These are phyloP conservation scores for Alopecurus myosuroides DNA, from an alignment of 176 grass and related monocot species.

Conservation along the genomic window DNA sequence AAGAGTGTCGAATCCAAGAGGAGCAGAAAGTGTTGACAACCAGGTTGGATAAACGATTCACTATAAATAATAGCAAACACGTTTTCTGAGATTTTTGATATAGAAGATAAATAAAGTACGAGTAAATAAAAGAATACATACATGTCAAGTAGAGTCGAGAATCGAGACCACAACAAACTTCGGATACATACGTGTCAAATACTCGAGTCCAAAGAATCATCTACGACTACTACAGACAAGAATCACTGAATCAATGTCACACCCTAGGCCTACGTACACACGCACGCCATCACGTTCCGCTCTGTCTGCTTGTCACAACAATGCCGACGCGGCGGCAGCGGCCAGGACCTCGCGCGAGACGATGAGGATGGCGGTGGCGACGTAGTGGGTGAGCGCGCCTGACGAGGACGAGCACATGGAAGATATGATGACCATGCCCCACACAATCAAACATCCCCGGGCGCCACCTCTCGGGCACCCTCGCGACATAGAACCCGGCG, in stretches of 20 bases:
- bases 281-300: background rate
- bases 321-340: background rate
- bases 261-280: conserved; percentile 13
- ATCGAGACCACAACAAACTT: background rate
- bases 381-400: conserved; percentile 81
- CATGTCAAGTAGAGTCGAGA: too few relatives aligned
- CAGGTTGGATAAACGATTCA: too few relatives aligned
- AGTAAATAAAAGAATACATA: too few relatives aligned
- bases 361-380: conserved; percentile 60
- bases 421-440: conserved; percentile 92
- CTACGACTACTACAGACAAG: background rate
- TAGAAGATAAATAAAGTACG: too few relatives aligned
- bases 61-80: too few relatives aligned
- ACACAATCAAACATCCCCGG: conserved; percentile 71
- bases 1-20: too few relatives aligned
- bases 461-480: conserved; percentile 85
- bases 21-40: too few relatives aligned
- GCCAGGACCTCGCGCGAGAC: conserved; percentile 56
- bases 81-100: too few relatives aligned
- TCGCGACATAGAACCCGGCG: conserved; percentile 57
- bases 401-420: conserved; percentile 77
- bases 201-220: conserved; percentile 28
- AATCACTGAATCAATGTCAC: conserved; percentile 19
- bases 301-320: background rate
- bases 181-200: too few relatives aligned